These are phyloP conservation scores for Fusarium albidum DNA, from an alignment of 2,329 filamentous ascomycete species.

Conservation along the genomic window DNA sequence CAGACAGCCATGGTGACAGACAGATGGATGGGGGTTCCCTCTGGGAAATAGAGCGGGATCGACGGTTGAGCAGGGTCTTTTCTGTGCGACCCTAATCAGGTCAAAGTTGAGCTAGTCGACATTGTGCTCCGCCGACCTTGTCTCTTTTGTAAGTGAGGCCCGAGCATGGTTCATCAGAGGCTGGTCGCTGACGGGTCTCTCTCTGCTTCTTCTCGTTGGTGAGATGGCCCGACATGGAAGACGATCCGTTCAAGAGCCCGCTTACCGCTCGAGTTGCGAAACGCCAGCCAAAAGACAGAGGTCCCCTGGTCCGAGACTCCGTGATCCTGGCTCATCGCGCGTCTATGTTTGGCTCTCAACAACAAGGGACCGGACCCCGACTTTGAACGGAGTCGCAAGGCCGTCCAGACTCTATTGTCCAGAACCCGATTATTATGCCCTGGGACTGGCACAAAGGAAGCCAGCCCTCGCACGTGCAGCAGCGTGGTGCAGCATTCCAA, in stretches of 20 bases:
- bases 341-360: constrained; percentile 9
- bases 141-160: constrained; percentile 27
- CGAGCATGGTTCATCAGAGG: constrained; percentile 21
- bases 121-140: constrained; percentile 18
- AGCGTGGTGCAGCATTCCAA: constrained; percentile 36
- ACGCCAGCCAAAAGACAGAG: constrained; percentile 18
- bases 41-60: constrained; percentile 33
- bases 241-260: constrained; percentile 18
- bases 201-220: constrained; percentile 19
- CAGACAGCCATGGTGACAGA: constrained; percentile 33
- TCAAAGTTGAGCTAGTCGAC: constrained; percentile 5
- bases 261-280: constrained; percentile 31
- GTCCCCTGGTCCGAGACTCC: constrained; percentile 16
- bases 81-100: constrained; percentile 27
- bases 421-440: constrained; percentile 29
- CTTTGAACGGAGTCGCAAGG: constrained; percentile 22
- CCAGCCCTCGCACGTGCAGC: constrained; percentile 39
- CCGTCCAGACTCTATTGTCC: constrained; percentile 22
- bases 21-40: constrained; percentile 21
- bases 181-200: constrained; percentile 19
- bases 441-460: constrained; percentile 26
- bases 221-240: constrained; percentile 21
- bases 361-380: too few relatives aligned
- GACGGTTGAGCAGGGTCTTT: constrained; percentile 26
- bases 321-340: constrained; percentile 18